Base-by-base conservation (phyloP, 176 grass and related monocot genomes). In the Miscanthus lutarioriparius region DNA sequence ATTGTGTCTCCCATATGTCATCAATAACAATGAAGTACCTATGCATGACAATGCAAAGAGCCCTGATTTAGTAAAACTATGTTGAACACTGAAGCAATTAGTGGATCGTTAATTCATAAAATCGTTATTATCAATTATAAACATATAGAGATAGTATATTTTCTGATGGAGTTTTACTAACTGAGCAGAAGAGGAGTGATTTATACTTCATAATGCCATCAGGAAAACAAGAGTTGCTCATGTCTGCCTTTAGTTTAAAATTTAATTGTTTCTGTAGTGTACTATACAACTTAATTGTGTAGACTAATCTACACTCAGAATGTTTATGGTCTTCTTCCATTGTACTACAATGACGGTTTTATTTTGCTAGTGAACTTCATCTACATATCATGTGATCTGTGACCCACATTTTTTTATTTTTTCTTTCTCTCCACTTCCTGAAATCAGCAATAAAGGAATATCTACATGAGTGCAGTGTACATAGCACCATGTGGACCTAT, bases 1-100 rank as follows among this genome's bases (percentile, higher is more conserved):
- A 69, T 39, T 6, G 35, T 69, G 35, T 39, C 67, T 69, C 67
- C 67, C 67, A 69, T 69, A 69, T 39, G 17, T 69, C 67, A 69
- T 69, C 67, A 69, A 69, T 39, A n/a, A 69, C 35, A 39, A 69
- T 39, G 67, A 69, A 39, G 67, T 69, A 69, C 67, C 67, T 69
- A 69, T 39, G 35, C 20, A 69, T n/a, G 9, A 69, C 0, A 38
- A 12, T 5, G 66, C 8, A 69, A 68, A 68, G 19, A 39, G 19
- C 19, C 35, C 2, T 39, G 8, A 11, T 1, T 69, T 39, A 69
- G 19, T n/a, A 39, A 69, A 69, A 39, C 19, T 22, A 39, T 22
- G 1, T 63, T 2, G 4, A 63, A 0, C 25, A 63, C 4, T 0
- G 1, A 69, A 38, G 66, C 66, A 68, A 37, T 1, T 37, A 68